phyloP scores from a whole-genome alignment of 2,329 filamentous ascomycete genomes.

The Sclerotinia sclerotiorum region DNA sequence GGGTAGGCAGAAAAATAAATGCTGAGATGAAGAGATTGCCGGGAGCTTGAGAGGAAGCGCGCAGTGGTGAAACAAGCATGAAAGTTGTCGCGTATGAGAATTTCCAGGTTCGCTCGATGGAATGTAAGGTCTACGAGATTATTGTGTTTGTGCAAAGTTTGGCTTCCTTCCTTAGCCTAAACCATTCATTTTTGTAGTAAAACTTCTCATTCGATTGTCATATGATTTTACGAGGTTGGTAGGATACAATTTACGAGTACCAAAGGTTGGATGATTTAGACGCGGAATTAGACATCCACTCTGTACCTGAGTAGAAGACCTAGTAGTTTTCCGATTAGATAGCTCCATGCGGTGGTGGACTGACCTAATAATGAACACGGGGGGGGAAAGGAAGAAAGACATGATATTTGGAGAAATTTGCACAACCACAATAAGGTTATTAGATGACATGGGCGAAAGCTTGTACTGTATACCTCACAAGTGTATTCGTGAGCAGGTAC shows the following conservation, averaged over 20 bases:
- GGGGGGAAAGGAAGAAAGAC: neutral
- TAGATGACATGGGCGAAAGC: neutral
- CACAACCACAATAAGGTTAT: neutral
- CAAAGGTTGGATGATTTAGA: slow-evolving; percentile 9
- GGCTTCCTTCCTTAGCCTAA: neutral
- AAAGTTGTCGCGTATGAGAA: slow-evolving; percentile 9
- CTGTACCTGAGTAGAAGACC: neutral
- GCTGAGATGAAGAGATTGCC: neutral
- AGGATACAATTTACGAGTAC: neutral
- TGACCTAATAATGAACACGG: slow-evolving; percentile 13
- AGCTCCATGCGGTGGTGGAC: slow-evolving; percentile 2
- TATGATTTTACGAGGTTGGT: neutral
- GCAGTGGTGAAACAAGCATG: slow-evolving; percentile 16
- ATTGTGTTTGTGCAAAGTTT: neutral
- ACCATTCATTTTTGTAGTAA: slow-evolving; percentile 2
- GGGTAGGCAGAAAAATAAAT: slow-evolving; percentile 1
- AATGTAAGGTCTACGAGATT: slow-evolving; percentile 16
- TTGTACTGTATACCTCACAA: neutral
- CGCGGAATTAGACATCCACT: slow-evolving; percentile 13
- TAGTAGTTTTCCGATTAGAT: slow-evolving; percentile 1
- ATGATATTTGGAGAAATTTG: neutral
- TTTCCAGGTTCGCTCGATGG: slow-evolving; percentile 16
- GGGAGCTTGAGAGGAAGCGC: neutral
- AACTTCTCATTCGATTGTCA: neutral
- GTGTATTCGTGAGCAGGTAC: neutral